These are phyloP conservation scores for Fragilaria crotonensis DNA, from an alignment of 108 stramenopile genomes.

Conservation along the genomic window DNA sequence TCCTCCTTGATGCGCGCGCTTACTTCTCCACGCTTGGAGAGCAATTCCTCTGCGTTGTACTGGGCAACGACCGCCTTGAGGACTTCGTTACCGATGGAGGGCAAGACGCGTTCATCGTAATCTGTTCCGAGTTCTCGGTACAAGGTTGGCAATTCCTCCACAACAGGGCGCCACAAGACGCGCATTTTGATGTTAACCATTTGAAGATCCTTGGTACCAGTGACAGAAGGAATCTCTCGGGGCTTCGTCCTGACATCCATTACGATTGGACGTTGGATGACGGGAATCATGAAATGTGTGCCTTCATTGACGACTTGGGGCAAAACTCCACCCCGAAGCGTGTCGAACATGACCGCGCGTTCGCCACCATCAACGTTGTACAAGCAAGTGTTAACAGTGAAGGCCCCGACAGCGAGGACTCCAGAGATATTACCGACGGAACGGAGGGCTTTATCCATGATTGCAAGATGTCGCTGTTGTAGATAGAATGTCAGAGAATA, in stretches of 20 bases:
- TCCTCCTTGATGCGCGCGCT: slow-evolving; percentile 87
- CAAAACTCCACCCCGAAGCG: slow-evolving; percentile 89
- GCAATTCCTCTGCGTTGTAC: slow-evolving; percentile 99
- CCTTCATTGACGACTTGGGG: slow-evolving; percentile 91
- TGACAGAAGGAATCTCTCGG: slow-evolving; percentile 91
- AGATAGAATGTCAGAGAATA: no score
- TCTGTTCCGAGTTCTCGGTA: slow-evolving; percentile 94
- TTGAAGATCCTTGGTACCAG: slow-evolving; percentile 99
- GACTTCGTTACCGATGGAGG: slow-evolving; percentile 98
- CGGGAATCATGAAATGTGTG: slow-evolving; percentile 87
- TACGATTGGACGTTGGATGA: slow-evolving; percentile 88
- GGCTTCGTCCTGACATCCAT: slow-evolving; percentile 96
- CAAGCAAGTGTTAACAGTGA: slow-evolving; percentile 75
- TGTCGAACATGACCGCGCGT: slow-evolving; percentile 98
- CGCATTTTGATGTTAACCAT: slow-evolving; percentile 99
- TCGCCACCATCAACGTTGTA: slow-evolving; percentile 98
- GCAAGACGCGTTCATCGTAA: slow-evolving; percentile 99
- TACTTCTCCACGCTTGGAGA: slow-evolving; percentile 96
- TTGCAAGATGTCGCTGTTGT: no score
- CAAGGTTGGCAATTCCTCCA: slow-evolving; percentile 85
- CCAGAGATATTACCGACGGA: slow-evolving; percentile 54
- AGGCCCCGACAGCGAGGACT: slow-evolving; percentile 67
- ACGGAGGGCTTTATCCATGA: background rate
- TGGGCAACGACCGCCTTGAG: slow-evolving; percentile 98
- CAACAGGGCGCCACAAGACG: slow-evolving; percentile 95